phyloP scores from a whole-genome alignment of 2,329 filamentous ascomycete genomes.

The Stromatinia cepivora region DNA sequence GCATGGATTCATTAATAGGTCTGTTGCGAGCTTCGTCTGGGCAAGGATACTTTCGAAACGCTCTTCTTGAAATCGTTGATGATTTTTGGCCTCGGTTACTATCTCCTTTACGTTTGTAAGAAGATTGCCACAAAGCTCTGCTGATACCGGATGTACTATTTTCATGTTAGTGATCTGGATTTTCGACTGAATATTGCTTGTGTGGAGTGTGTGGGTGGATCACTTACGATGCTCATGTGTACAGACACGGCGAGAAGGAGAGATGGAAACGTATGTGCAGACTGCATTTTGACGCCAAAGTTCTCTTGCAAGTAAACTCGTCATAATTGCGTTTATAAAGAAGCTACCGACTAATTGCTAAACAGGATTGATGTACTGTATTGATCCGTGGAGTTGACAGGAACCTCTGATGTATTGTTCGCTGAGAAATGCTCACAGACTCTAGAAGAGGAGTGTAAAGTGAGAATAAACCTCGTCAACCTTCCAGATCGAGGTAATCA shows the following conservation, averaged over 20 bases:
- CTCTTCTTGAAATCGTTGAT: not conserved
- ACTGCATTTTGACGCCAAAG: not conserved
- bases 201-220: not conserved
- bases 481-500: not conserved
- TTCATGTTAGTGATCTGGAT: not conserved
- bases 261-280: not conserved
- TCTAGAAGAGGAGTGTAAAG: rapidly evolving
- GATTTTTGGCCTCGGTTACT: not conserved
- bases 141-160: not conserved
- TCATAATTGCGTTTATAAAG: not conserved
- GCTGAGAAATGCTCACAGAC: not conserved
- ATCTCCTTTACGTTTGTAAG: not conserved
- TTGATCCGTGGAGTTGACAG: not conserved
- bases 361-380: not conserved
- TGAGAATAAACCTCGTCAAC: not conserved
- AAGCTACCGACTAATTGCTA: not conserved
- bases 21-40: too few relatives aligned
- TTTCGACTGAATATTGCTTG: not conserved
- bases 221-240: not conserved
- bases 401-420: not conserved
- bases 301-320: not conserved
- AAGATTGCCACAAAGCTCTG: not conserved
- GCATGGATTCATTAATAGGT: not conserved
- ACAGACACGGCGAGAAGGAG: not conserved
- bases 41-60: not conserved